These are phyloP conservation scores for Phytophthora aleatoria DNA, from an alignment of 352 stramenopile species.

Conservation along the genomic window DNA sequence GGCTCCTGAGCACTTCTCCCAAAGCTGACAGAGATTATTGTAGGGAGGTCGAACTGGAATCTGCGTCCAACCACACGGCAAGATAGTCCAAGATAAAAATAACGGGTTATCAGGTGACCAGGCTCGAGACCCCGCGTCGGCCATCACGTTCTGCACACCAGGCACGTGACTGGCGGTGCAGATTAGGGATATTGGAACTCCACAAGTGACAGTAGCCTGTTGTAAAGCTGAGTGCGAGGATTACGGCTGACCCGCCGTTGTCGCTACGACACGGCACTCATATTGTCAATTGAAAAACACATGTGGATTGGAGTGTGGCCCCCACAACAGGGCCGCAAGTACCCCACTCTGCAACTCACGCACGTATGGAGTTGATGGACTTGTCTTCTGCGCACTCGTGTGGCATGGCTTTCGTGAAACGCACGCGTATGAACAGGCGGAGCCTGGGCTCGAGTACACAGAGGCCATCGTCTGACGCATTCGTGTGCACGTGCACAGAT, in stretches of 20 bases:
- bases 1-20: too few species aligned
- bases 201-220: slow-evolving; percentile 9
- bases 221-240: slow-evolving; percentile 13
- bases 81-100: slow-evolving; percentile 17
- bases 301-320: slow-evolving; percentile 1
- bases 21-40: too few species aligned
- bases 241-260: background rate
- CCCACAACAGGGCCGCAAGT: slow-evolving; percentile 4
- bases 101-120: slow-evolving; percentile 2
- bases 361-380: slow-evolving; percentile 6
- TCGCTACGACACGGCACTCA: slow-evolving; percentile 7
- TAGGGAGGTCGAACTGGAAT: too few species aligned
- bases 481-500: slow-evolving; percentile 21
- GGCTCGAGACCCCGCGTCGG: background rate
- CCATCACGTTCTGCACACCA: background rate
- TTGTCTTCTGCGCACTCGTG: background rate
- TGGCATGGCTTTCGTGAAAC: background rate
- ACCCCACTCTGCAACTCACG: background rate
- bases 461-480: slow-evolving; percentile 14
- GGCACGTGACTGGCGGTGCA: slow-evolving; percentile 20
- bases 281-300: slow-evolving; percentile 16
- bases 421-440: slow-evolving; percentile 3
- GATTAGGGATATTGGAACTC: slow-evolving; percentile 8
- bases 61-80: slow-evolving; percentile 13
- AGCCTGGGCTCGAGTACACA: slow-evolving; percentile 3